phyloP scores from a whole-genome alignment of 257 asterid genomes.

The Dorcoceras hygrometricum region DNA sequence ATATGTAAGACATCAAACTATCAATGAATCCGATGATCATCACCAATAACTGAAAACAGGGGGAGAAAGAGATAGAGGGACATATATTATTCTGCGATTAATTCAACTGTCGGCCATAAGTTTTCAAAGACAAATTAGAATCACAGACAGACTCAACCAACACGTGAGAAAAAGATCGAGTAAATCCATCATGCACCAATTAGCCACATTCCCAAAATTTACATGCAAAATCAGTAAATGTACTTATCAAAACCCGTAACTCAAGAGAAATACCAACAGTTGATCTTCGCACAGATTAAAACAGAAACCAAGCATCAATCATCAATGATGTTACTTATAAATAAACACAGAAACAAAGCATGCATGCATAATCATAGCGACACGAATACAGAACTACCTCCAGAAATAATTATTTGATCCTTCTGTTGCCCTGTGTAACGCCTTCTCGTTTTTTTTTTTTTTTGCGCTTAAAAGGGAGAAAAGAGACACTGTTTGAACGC shows the following conservation, averaged over 20 bases:
- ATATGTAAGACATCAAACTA: constrained; percentile 3
- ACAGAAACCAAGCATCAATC: constrained; percentile 21
- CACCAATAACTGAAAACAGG: constrained; percentile 12
- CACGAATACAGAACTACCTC: constrained; percentile 21
- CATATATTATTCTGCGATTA: background rate
- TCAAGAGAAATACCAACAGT: constrained; percentile 6
- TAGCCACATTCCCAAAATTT: constrained; percentile 22
- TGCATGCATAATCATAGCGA: constrained; percentile 13
- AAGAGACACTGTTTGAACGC: constrained; percentile 17
- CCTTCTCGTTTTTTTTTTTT: background rate
- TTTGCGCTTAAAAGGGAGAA: background rate
- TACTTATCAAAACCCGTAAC: constrained; percentile 24
- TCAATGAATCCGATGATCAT: constrained; percentile 13
- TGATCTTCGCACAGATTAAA: constrained; percentile 19
- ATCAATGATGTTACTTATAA: background rate
- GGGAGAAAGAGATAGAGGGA: background rate
- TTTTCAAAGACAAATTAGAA: constrained; percentile 2
- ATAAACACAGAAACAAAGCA: constrained; percentile 7
- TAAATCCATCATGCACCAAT: constrained; percentile 14
- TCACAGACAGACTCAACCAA: constrained; percentile 19
- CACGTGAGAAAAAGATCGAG: background rate
- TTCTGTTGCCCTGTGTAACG: constrained; percentile 23
- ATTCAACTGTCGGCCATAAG: constrained; percentile 5
- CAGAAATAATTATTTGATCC: constrained; percentile 15
- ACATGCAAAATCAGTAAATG: constrained; percentile 34